phyloP scores from a whole-genome alignment of 176 grass and related monocot species.

The Oryza brachyantha region DNA sequence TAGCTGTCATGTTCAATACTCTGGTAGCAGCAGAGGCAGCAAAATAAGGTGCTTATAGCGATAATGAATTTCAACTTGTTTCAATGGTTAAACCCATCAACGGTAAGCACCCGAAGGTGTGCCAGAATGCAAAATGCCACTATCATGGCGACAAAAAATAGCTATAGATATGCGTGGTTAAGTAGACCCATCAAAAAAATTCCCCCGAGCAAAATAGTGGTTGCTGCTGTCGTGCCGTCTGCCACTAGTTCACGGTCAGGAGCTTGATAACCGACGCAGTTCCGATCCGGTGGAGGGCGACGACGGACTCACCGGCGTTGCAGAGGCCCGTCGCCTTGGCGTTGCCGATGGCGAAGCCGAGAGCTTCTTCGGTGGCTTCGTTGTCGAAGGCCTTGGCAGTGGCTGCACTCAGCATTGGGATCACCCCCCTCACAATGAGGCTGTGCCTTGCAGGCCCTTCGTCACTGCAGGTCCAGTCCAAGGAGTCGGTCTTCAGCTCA shows the following conservation, averaged over 20 bases:
- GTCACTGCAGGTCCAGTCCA: conserved; percentile 74
- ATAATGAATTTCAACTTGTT: conserved; percentile 6
- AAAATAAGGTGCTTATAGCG: neutral
- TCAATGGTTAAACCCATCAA: conserved; percentile 14
- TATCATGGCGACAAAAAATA: conserved; percentile 28
- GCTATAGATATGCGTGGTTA: neutral
- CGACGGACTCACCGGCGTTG: conserved; percentile 59
- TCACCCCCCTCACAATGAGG: conserved; percentile 67
- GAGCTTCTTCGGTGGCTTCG: conserved; percentile 65
- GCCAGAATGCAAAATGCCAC: conserved; percentile 18
- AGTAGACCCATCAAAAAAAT: conserved; percentile 30
- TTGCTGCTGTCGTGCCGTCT: neutral
- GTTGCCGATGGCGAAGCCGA: conserved; percentile 49
- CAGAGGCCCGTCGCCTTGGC: conserved; percentile 53
- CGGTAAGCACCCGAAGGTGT: neutral
- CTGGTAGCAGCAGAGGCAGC: neutral
- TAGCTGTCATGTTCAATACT: too few species aligned
- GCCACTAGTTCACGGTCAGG: conserved; percentile 46
- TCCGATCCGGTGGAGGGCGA: conserved; percentile 67
- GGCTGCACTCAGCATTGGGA: conserved; percentile 73
- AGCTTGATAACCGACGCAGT: conserved; percentile 75
- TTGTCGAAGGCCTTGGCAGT: conserved; percentile 65
- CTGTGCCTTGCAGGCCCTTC: conserved; percentile 76
- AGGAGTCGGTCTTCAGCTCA: conserved; percentile 63
- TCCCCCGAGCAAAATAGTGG: conserved; percentile 24